Conservation (phyloP, 192 early-diverging fungal genomes). For the Podila verticillata region DNA sequence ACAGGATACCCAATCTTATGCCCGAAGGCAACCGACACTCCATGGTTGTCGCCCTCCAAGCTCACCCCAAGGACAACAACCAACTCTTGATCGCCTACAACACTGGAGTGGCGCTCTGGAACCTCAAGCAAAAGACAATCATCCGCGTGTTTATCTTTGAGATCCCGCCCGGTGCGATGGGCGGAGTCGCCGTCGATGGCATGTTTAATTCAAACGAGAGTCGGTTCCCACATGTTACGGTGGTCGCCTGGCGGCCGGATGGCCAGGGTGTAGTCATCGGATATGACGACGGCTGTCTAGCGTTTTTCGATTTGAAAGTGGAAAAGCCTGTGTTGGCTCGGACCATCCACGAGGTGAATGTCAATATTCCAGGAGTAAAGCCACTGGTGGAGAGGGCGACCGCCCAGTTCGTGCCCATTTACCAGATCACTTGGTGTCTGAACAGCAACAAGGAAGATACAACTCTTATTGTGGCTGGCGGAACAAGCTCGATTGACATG, state of each 20-base stretch:
- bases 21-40: constrained; percentile 44
- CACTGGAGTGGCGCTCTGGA: constrained; percentile 60
- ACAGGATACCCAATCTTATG: constrained; percentile 56
- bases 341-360: constrained; percentile 23
- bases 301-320: constrained; percentile 56
- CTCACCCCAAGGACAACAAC: constrained; percentile 61
- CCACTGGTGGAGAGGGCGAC: constrained; percentile 14
- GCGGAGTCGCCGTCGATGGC: constrained; percentile 6
- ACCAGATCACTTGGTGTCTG: constrained; percentile 56
- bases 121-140: constrained; percentile 51
- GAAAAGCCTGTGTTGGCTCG: constrained; percentile 34
- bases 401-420: constrained; percentile 52
- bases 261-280: constrained; percentile 58
- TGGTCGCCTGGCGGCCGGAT: constrained; percentile 58
- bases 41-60: constrained; percentile 57
- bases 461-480: constrained; percentile 56
- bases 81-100: constrained; percentile 64
- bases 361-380: constrained; percentile 25
- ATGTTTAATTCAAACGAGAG: constrained; percentile 26
- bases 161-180: constrained; percentile 35
- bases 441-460: constrained; percentile 32
- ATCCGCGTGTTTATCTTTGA: constrained; percentile 42
- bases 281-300: constrained; percentile 54
- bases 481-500: constrained; percentile 49
- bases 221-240: constrained; percentile 44